Percentiles rank a stretch among this genome's conserved stretches.
Conservation (phyloP, 2,329 filamentous ascomycete genomes). For the Grosmannia serpens region DNA sequence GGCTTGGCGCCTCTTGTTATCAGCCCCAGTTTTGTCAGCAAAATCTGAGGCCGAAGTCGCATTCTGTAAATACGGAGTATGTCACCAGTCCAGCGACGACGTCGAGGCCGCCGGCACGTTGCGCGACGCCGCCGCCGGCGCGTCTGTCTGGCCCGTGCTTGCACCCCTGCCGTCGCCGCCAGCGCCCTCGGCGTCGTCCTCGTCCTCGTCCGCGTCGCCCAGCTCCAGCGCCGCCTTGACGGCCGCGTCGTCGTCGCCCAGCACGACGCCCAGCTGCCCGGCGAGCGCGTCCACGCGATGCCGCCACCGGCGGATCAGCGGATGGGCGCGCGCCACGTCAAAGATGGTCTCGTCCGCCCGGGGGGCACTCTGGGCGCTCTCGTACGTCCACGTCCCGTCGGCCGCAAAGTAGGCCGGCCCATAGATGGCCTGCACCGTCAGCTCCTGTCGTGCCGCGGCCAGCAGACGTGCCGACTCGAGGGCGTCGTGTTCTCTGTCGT, state of each 20-base stretch:
- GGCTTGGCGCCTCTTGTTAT: too few species aligned
- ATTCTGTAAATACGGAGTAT: too few species aligned
- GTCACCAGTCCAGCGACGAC: slow-evolving; percentile 2
- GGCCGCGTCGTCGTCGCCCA: slow-evolving; percentile 4
- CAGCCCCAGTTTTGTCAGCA: background rate
- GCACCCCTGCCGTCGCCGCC: background rate
- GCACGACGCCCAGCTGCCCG: slow-evolving; percentile 12
- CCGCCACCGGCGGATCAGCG: slow-evolving; percentile 53
- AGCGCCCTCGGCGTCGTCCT: background rate
- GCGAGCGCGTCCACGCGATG: slow-evolving; percentile 28
- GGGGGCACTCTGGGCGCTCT: slow-evolving; percentile 20
- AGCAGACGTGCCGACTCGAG: slow-evolving; percentile 23
- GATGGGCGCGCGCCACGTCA: slow-evolving; percentile 57
- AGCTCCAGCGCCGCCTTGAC: slow-evolving; percentile 9
- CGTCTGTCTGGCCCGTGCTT: background rate
- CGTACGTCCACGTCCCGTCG: slow-evolving; percentile 62
- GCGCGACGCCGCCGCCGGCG: too few species aligned
- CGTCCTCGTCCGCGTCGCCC: slow-evolving; percentile 3
- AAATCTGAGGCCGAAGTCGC: too few species aligned
- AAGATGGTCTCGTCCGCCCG: slow-evolving; percentile 39
- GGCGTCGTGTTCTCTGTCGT: too few species aligned
- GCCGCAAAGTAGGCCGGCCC: slow-evolving; percentile 52
- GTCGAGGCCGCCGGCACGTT: background rate
- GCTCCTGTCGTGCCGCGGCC: slow-evolving; percentile 41
- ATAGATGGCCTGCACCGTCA: slow-evolving; percentile 54